Conservation (phyloP, 306 rosid species). For the Neltuma alba region DNA sequence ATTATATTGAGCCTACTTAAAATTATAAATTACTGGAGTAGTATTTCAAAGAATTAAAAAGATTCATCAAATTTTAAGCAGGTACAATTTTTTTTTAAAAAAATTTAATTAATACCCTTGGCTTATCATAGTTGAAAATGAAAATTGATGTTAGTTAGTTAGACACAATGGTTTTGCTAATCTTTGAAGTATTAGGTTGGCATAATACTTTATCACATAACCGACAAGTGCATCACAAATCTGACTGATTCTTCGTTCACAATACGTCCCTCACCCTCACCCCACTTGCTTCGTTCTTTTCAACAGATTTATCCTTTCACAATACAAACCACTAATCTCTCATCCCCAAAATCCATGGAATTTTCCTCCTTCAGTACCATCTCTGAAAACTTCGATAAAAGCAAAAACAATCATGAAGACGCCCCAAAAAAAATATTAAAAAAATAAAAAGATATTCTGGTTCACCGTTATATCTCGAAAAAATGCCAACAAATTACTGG, state of each 20-base stretch:
- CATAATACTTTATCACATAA: slow-evolving; percentile 22
- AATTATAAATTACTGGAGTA: too few species aligned
- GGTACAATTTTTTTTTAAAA: too few species aligned
- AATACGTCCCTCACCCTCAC: slow-evolving; percentile 19
- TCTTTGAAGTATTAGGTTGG: slow-evolving; percentile 17
- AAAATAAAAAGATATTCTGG: slow-evolving; percentile 40
- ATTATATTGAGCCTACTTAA: too few species aligned
- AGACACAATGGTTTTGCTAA: background rate
- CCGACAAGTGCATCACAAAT: slow-evolving; percentile 14
- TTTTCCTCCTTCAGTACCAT: background rate
- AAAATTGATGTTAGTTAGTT: slow-evolving; percentile 14
- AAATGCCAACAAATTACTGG: background rate
- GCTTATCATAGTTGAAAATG: background rate
- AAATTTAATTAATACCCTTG: too few species aligned
- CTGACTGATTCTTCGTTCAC: slow-evolving; percentile 56
- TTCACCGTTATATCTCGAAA: slow-evolving; percentile 42
- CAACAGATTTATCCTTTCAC: slow-evolving; percentile 25
- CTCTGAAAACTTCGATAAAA: background rate
- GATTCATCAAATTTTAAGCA: too few species aligned
- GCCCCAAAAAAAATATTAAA: too few species aligned
- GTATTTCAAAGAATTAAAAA: too few species aligned
- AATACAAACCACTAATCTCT: background rate
- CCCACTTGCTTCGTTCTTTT: slow-evolving; percentile 41
- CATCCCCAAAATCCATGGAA: slow-evolving; percentile 13
- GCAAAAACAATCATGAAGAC: slow-evolving; percentile 15